A percentile compares a stretch with the other conserved stretches of the same genome.
These are phyloP conservation scores for Colletotrichum scovillei DNA, from an alignment of 2,329 filamentous ascomycete genomes.

Conservation along the genomic window DNA sequence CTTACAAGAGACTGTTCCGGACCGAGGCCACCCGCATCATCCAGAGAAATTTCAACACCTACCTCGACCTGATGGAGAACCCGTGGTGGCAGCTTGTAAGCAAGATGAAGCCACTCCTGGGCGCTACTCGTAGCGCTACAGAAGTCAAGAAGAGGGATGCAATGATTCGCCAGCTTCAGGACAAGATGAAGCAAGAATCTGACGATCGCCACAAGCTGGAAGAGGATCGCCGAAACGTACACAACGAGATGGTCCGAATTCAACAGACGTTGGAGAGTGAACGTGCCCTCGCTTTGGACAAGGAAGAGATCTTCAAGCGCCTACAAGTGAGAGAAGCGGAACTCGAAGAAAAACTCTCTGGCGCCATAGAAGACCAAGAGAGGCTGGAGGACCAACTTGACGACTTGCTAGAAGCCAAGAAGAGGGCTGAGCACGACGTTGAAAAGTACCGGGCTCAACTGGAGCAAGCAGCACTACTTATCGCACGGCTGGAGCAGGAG, in stretches of 20 bases:
- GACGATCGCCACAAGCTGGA: constrained; percentile 83
- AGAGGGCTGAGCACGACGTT: constrained; percentile 86
- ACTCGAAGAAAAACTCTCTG: constrained; percentile 90
- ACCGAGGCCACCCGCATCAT: constrained; percentile 96
- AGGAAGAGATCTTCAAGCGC: constrained; percentile 99
- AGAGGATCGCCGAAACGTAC: constrained; percentile 88
- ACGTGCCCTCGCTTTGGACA: constrained; percentile 93
- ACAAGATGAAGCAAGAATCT: constrained; percentile 82
- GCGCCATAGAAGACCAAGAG: constrained; percentile 93
- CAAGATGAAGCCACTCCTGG: constrained; percentile 94
- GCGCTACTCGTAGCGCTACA: constrained; percentile 88
- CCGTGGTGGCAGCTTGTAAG: constrained; percentile 98
- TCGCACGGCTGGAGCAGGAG: constrained; percentile 86
- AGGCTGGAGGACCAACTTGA: constrained; percentile 94
- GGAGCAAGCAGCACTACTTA: constrained; percentile 90
- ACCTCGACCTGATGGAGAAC: constrained; percentile 88
- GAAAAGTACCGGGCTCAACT: constrained; percentile 83
- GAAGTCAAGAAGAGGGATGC: constrained; percentile 97
- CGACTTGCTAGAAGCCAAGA: constrained; percentile 87
- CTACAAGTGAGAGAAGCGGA: constrained; percentile 92
- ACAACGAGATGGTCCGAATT: constrained; percentile 87
- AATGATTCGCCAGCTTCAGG: constrained; percentile 87
- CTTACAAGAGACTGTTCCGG: constrained; percentile 92
- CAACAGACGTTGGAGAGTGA: constrained; percentile 97
- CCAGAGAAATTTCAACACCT: constrained; percentile 92